phyloP scores from a whole-genome alignment of 139 green algal species.

The Pseudopediastrum boryanum region DNA sequence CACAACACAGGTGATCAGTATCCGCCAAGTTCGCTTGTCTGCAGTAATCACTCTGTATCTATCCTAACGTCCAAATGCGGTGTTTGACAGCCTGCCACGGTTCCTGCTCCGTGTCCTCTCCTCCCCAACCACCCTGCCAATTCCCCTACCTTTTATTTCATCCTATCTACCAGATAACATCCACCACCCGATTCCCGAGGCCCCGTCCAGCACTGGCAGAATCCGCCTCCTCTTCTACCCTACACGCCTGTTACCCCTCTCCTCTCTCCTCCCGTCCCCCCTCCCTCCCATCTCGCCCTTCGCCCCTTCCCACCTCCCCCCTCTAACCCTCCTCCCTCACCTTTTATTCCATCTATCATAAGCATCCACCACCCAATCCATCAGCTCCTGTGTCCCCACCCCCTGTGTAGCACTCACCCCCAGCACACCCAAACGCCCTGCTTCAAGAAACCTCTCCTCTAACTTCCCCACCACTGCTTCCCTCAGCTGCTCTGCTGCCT shows the following conservation, averaged over 20 bases:
- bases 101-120: too few relatives aligned
- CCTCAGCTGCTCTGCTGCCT: slow-evolving; percentile 3
- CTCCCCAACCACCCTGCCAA: too few relatives aligned
- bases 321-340: slow-evolving; percentile 21
- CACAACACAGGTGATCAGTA: too few relatives aligned
- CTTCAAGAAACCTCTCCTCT: slow-evolving; percentile 47
- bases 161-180: too few relatives aligned
- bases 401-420: slow-evolving; percentile 66
- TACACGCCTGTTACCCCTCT: neutral
- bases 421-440: slow-evolving; percentile 54
- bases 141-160: too few relatives aligned
- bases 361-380: slow-evolving; percentile 55
- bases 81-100: too few relatives aligned
- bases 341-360: slow-evolving; percentile 71
- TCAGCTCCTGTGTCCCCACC: slow-evolving; percentile 48
- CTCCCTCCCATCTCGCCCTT: neutral
- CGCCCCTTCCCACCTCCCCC: neutral
- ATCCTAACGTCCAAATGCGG: too few relatives aligned
- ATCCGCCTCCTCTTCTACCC: neutral
- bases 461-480: slow-evolving; percentile 37
- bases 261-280: neutral
- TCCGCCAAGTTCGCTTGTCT: too few relatives aligned
- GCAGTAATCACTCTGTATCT: too few relatives aligned
- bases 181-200: neutral
- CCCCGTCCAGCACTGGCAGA: neutral